Conservation (phyloP, 23 red algal species). For the Porphyridium purpureum region DNA sequence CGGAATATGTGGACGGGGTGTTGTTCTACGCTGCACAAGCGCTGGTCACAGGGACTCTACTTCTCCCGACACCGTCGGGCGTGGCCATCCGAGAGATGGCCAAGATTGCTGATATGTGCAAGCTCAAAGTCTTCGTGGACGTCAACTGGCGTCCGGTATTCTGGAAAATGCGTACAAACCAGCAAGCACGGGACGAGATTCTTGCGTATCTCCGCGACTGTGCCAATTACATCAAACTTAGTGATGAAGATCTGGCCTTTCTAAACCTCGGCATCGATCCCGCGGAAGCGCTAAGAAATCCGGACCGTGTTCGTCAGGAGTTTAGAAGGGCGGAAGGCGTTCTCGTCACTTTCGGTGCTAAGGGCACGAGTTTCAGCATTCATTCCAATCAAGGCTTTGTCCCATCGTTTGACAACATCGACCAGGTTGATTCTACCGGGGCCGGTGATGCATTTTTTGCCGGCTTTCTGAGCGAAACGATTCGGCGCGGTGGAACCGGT, state of each 20-base stretch:
- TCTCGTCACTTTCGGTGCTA: constrained; percentile 23
- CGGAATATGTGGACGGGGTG: constrained; percentile 8
- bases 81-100: constrained; percentile 5
- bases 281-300: not conserved
- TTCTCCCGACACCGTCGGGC: constrained; percentile 6
- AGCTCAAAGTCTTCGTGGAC: constrained; percentile 18
- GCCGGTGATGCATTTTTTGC: constrained; percentile 48
- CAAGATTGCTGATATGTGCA: constrained; percentile 17
- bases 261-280: constrained; percentile 13
- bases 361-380: not conserved
- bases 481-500: constrained; percentile 12
- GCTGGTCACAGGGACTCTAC: constrained; percentile 15
- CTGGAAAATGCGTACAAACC: constrained; percentile 3
- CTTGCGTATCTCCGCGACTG: not conserved
- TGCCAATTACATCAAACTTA: constrained; percentile 25
- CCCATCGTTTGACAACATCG: too few relatives aligned
- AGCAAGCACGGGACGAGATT: constrained; percentile 9
- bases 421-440: constrained; percentile 38
- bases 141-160: constrained; percentile 36
- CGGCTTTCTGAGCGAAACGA: constrained; percentile 22
- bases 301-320: too few relatives aligned
- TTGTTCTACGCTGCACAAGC: constrained; percentile 30
- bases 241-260: constrained; percentile 19
- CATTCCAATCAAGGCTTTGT: constrained; percentile 5
- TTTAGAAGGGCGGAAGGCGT: constrained; percentile 21